A percentile compares a stretch with the other conserved stretches of the same genome.
Evolutionary conservation across 163 green algal genomes (phyloP).

Genomic region (Scenedesmus sp.): DNA sequence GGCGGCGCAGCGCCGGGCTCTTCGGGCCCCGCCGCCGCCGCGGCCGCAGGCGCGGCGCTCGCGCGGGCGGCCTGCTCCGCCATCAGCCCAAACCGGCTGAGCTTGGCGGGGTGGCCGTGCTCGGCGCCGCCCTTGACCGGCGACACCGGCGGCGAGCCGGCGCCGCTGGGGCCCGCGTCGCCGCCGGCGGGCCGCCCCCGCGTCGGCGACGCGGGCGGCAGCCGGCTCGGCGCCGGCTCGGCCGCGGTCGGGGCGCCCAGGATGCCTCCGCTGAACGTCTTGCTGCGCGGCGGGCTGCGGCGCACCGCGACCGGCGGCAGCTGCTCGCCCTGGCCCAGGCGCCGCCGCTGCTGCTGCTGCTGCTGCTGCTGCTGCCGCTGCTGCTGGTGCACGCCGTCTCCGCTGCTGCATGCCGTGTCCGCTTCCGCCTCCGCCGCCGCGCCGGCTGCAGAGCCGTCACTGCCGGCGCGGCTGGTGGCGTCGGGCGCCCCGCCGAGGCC

Average conservation of each 20-base stretch:
- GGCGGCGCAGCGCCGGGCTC: background rate
- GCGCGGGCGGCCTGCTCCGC: conserved; percentile 6
- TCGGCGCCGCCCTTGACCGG: too few species aligned
- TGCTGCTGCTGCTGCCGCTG: conserved; percentile 21
- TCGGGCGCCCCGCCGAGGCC: background rate
- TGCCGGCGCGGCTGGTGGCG: too few species aligned
- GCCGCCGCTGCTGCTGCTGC: background rate
- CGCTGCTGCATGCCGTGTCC: background rate
- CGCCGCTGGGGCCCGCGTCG: background rate
- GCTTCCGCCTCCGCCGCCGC: background rate
- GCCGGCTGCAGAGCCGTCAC: background rate
- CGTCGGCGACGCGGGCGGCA: too few species aligned
- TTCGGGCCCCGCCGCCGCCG: background rate
- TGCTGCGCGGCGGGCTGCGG: background rate
- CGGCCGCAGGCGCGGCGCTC: background rate
- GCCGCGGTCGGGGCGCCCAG: too few species aligned
- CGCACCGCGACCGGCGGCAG: background rate
- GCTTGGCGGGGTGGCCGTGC: background rate
- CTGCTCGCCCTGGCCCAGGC: background rate
- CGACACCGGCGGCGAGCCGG: too few species aligned
- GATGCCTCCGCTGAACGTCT: background rate
- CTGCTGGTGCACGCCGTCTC: background rate
- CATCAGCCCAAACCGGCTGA: conserved; percentile 39
- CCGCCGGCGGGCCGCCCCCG: background rate
- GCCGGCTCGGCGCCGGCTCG: too few species aligned